These are phyloP conservation scores for Podospora pseudopauciseta DNA, from an alignment of 495 filamentous ascomycete genomes.

Conservation along the genomic window DNA sequence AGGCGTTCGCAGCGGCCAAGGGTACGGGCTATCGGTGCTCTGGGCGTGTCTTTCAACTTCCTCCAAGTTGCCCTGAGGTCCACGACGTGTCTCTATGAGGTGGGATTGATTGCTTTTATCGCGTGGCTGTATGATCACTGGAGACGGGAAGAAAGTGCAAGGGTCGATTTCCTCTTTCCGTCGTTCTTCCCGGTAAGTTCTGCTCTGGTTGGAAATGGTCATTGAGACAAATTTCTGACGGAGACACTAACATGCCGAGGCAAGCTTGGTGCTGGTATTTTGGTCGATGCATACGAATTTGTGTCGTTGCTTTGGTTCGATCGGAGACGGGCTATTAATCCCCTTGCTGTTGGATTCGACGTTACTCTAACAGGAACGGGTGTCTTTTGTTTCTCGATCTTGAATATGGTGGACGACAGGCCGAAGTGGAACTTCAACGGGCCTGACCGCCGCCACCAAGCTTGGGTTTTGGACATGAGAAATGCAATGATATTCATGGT, in stretches of 20 bases:
- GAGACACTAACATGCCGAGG: neutral
- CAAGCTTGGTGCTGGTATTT: slow-evolving; percentile 17
- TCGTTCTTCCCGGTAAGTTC: slow-evolving; percentile 30
- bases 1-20: neutral
- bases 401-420: slow-evolving; percentile 18
- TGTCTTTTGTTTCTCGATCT: slow-evolving; percentile 28
- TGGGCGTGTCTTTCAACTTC: slow-evolving; percentile 24
- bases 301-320: slow-evolving; percentile 20
- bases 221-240: neutral
- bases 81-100: slow-evolving; percentile 16
- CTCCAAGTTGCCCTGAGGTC: slow-evolving; percentile 17
- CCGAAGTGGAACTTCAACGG: neutral
- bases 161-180: slow-evolving; percentile 27
- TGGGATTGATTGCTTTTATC: slow-evolving; percentile 19
- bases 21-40: neutral
- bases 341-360: slow-evolving; percentile 22
- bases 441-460: neutral
- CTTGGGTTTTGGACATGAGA: slow-evolving; percentile 22
- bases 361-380: slow-evolving; percentile 18
- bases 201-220: neutral
- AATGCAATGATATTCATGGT: slow-evolving; percentile 33
- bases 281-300: slow-evolving; percentile 23
- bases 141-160: slow-evolving; percentile 16
- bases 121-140: slow-evolving; percentile 22
- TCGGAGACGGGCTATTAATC: slow-evolving; percentile 22